These are phyloP conservation scores for Gloeopeniophorella convolvens DNA, from an alignment of 768 basidiomycete genomes.

Conservation along the genomic window DNA sequence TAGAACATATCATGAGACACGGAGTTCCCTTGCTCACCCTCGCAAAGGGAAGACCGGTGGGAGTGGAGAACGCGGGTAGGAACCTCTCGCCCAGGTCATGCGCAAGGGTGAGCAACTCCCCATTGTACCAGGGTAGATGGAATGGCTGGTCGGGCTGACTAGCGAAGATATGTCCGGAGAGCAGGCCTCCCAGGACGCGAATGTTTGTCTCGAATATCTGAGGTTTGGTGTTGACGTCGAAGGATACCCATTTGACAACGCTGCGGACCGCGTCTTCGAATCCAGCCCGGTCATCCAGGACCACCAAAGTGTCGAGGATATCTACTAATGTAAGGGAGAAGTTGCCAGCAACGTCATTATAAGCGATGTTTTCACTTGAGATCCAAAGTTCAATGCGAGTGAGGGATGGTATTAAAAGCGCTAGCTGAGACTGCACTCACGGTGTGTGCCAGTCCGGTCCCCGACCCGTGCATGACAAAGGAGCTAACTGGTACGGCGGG, in stretches of 20 bases:
- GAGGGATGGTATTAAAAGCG: neutral
- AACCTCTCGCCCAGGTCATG: constrained; percentile 81
- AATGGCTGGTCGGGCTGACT: constrained; percentile 59
- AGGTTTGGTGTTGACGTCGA: constrained; percentile 92
- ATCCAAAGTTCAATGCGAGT: constrained; percentile 27
- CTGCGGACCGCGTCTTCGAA: constrained; percentile 83
- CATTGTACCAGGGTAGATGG: constrained; percentile 76
- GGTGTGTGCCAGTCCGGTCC: constrained; percentile 84
- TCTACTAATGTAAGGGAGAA: constrained; percentile 82
- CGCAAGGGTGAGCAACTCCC: constrained; percentile 74
- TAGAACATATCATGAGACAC: constrained; percentile 2
- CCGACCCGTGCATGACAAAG: constrained; percentile 78
- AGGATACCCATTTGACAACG: constrained; percentile 77
- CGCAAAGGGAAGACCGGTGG: constrained; percentile 89
- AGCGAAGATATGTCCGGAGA: constrained; percentile 84
- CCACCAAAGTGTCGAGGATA: constrained; percentile 82
- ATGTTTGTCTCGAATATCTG: constrained; percentile 98
- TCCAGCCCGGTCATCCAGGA: constrained; percentile 69
- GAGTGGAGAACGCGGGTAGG: constrained; percentile 85
- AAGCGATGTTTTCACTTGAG: constrained; percentile 58
- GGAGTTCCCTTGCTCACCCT: constrained; percentile 43
- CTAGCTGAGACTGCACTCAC: constrained; percentile 38
- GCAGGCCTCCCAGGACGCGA: constrained; percentile 82
- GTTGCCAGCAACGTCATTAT: constrained; percentile 93
- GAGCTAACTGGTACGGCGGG: constrained; percentile 54